phyloP scores from a whole-genome alignment of 129 eudicot genomes.

The Saussurea involucrata region DNA sequence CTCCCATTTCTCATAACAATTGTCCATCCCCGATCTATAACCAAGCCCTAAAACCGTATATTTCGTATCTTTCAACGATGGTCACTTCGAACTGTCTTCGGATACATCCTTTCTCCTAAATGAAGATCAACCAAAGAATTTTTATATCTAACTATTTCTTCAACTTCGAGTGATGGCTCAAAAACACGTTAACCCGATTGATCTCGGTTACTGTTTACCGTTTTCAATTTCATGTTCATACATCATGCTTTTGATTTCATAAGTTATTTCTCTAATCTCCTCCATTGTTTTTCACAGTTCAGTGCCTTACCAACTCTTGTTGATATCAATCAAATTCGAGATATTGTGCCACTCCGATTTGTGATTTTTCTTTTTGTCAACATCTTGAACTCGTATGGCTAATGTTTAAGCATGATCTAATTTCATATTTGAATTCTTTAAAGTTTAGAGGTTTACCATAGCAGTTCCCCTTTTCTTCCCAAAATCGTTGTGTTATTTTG shows the following conservation, averaged over 20 bases:
- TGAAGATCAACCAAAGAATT: conserved; percentile 16
- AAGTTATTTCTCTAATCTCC: neutral
- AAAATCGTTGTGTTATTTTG: too few relatives aligned
- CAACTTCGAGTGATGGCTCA: conserved; percentile 13
- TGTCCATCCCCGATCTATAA: conserved; percentile 21
- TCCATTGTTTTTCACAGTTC: conserved; percentile 34
- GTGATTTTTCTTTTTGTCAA: conserved; percentile 21
- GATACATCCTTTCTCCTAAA: conserved; percentile 34
- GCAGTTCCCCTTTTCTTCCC: too few relatives aligned
- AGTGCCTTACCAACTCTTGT: conserved; percentile 72
- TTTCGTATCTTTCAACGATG: conserved; percentile 5
- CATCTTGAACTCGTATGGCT: too few relatives aligned
- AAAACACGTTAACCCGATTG: conserved; percentile 46
- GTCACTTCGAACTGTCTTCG: conserved; percentile 1
- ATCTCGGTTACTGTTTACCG: conserved; percentile 42
- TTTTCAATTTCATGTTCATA: neutral
- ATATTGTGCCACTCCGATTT: conserved; percentile 78
- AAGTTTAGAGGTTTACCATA: too few relatives aligned
- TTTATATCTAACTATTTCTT: conserved; percentile 35
- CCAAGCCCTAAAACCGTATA: conserved; percentile 18
- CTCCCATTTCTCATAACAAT: conserved; percentile 34
- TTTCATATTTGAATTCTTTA: too few relatives aligned
- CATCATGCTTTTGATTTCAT: neutral
- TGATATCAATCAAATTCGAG: conserved; percentile 82
- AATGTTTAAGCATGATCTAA: too few relatives aligned